Evolutionary conservation across 2,329 filamentous ascomycete species (phyloP).

Genomic region (Venturia asperata): DNA sequence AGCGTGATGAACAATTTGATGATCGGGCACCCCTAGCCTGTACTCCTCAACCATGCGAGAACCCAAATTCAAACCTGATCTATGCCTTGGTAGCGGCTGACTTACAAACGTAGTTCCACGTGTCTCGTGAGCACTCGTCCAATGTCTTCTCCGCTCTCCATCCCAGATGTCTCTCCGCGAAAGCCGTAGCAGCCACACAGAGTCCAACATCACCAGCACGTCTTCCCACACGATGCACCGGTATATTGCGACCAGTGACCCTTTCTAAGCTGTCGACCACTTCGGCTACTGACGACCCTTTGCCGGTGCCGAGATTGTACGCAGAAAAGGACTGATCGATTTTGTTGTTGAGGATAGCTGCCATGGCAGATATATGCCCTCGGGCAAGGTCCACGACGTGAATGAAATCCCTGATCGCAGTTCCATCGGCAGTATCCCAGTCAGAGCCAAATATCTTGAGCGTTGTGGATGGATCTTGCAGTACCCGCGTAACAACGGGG

Average conservation of each 20-base stretch:
- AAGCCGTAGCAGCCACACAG: constrained; percentile 34
- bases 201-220: constrained; percentile 38
- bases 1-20: not conserved
- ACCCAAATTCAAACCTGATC: not conserved
- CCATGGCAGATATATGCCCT: constrained; percentile 56
- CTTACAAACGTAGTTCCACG: constrained; percentile 6
- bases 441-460: constrained; percentile 58
- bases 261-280: constrained; percentile 35
- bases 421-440: constrained; percentile 59
- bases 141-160: constrained; percentile 35
- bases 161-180: constrained; percentile 34
- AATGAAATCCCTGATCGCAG: constrained; percentile 60
- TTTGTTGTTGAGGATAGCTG: constrained; percentile 30
- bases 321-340: constrained; percentile 31
- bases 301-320: constrained; percentile 39
- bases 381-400: constrained; percentile 59
- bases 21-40: not conserved
- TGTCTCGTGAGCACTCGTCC: not conserved
- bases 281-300: constrained; percentile 38
- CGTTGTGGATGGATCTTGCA: constrained; percentile 47
- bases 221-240: constrained; percentile 32
- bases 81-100: not conserved
- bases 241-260: constrained; percentile 31
- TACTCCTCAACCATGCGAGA: not conserved
- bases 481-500: constrained; percentile 55